phyloP scores from a whole-genome alignment of 345 rosid species.

The Sapria himalayana region DNA sequence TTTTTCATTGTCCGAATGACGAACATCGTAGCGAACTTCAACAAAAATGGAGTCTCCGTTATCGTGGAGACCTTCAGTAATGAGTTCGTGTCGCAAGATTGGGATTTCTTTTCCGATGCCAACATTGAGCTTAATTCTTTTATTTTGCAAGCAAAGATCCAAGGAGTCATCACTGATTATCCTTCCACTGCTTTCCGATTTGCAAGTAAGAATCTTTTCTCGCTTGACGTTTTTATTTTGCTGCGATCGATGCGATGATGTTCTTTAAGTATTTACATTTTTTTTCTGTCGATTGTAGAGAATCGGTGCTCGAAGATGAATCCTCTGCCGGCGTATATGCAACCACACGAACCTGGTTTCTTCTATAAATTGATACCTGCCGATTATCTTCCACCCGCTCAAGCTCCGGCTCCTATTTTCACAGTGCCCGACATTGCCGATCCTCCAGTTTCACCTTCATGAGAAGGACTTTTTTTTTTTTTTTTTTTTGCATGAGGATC shows the following conservation, averaged over 20 bases:
- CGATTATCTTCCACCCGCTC: conserved; percentile 28
- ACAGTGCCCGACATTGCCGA: conserved; percentile 32
- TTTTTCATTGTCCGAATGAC: conserved; percentile 19
- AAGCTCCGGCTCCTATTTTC: conserved; percentile 45
- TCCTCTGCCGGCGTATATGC: conserved; percentile 26
- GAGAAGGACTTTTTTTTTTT: too few species aligned
- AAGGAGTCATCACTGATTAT: conserved; percentile 69
- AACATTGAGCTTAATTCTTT: conserved; percentile 52
- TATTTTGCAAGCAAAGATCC: conserved; percentile 10
- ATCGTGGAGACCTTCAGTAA: conserved; percentile 51
- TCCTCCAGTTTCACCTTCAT: conserved; percentile 42
- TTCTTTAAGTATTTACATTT: background rate
- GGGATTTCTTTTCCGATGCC: conserved; percentile 71
- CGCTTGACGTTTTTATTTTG: too few species aligned
- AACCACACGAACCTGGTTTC: conserved; percentile 25
- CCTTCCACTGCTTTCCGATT: conserved; percentile 56
- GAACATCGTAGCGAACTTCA: conserved; percentile 28
- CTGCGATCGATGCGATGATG: too few species aligned
- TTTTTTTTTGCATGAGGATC: too few species aligned
- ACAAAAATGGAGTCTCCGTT: conserved; percentile 29
- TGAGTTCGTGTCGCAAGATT: conserved; percentile 73
- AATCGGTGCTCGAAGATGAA: conserved; percentile 25
- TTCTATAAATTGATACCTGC: conserved; percentile 11
- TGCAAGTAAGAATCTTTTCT: conserved; percentile 40
- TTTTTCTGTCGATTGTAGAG: conserved; percentile 17